Base-by-base conservation (phyloP, 352 stramenopile genomes). In the Pythium sp. region DNA sequence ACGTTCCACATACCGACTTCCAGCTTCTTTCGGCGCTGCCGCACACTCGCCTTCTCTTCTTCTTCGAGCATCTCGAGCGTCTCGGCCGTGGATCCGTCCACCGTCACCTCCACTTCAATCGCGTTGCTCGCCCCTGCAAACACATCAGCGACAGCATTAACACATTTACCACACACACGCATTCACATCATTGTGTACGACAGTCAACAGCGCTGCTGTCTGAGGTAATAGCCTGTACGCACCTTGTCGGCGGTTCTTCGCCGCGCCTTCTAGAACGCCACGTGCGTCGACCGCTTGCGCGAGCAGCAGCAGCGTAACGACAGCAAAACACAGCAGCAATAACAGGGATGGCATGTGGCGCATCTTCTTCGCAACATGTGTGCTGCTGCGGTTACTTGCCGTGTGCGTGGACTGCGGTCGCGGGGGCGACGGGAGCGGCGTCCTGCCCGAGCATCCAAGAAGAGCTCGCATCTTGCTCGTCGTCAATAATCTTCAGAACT, bases 21-120 rank as follows among this genome's bases (percentile, higher is more conserved):
- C 2, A 57, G 65, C 57, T 70, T 60, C 57, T 65, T 64, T 28
- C 57, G 58, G 32, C 65, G 65, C 14, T 32, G 65, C 1, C 46
- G 57, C 34, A 70, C 38, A 57, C 5, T 58, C 34, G 57, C 65
- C 9, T 22, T 26, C 57, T 70, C 65, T 32, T 70, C 65, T 55
- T 70, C 65, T 64, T 70, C 65, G 57, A 70, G 65, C 65, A 70
- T 70, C 65, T 70, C 65, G 32, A 64, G 65, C 65, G 65, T 61
- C 47, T 70, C 65, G 14, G 56, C 20, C 11, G 65, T 6, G 15
- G 57, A 65, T 20, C 65, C 57, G 20, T 70, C 65, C 12, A 54
- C 57, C 1, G 54, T 56, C 6, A 70, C 46, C 7, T 53, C 57
- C 32, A 70, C 46, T 41, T 65, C 65, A 14, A 70, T 20, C 18